A percentile compares a stretch with the other conserved stretches of the same genome.
Conservation (phyloP, 2,329 filamentous ascomycete genomes). For the Aspergillus brunneoviolaceus region DNA sequence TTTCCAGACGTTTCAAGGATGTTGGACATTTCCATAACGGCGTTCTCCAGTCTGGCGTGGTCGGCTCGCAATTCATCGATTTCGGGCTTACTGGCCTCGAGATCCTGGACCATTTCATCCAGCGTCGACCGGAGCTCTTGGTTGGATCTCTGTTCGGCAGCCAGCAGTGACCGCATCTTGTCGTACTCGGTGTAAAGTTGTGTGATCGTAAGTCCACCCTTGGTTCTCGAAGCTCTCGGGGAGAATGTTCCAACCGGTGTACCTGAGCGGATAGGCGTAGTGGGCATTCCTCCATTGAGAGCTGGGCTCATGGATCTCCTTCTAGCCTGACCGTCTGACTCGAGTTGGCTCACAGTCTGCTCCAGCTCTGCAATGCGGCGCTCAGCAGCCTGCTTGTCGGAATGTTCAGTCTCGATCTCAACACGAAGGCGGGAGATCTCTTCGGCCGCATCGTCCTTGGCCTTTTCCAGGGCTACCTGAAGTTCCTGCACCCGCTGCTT, state of each 20-base stretch:
- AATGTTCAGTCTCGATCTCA: slow-evolving; percentile 57
- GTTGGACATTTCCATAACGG: slow-evolving; percentile 80
- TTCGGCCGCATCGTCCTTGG: slow-evolving; percentile 62
- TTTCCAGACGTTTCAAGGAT: slow-evolving; percentile 78
- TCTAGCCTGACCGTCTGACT: slow-evolving; percentile 51
- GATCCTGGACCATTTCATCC: slow-evolving; percentile 78
- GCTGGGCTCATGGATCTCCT: slow-evolving; percentile 55
- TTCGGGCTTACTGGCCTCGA: slow-evolving; percentile 85
- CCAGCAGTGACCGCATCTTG: slow-evolving; percentile 66
- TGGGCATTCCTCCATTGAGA: slow-evolving; percentile 51
- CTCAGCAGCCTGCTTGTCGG: slow-evolving; percentile 63
- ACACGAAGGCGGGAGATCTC: slow-evolving; percentile 55
- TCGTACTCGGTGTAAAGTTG: slow-evolving; percentile 64
- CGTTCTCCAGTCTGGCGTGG: slow-evolving; percentile 73
- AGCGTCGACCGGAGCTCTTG: slow-evolving; percentile 73
- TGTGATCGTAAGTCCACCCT: slow-evolving; percentile 58
- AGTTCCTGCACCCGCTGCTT: slow-evolving; percentile 61
- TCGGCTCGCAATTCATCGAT: slow-evolving; percentile 82
- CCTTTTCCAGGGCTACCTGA: slow-evolving; percentile 55
- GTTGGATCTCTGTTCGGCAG: slow-evolving; percentile 70
- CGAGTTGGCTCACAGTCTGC: slow-evolving; percentile 59
- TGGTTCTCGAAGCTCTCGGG: slow-evolving; percentile 54
- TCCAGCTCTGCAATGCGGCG: slow-evolving; percentile 65
- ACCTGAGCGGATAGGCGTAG: slow-evolving; percentile 51
- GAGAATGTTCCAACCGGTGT: slow-evolving; percentile 54